Evolutionary conservation across 2,329 filamentous ascomycete species (phyloP).

Genomic region (Aspergillus sp.): DNA sequence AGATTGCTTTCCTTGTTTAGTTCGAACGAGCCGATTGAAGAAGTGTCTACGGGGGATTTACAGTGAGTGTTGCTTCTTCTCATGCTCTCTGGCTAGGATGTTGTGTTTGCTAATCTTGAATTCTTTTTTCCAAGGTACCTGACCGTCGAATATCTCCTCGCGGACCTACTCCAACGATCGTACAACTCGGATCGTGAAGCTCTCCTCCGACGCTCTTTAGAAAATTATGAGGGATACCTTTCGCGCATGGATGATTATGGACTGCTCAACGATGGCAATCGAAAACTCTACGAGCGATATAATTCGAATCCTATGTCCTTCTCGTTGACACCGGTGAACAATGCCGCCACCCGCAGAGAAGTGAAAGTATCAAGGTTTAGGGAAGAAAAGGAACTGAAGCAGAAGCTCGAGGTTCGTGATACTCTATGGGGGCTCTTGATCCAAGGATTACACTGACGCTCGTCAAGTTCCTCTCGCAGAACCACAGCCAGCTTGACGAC

Average conservation of each 20-base stretch:
- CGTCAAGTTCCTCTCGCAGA: conserved; percentile 51
- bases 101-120: conserved; percentile 13
- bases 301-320: conserved; percentile 66
- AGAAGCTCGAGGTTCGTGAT: conserved; percentile 62
- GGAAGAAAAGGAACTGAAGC: conserved; percentile 77
- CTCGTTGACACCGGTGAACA: conserved; percentile 59
- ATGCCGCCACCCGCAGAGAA: conserved; percentile 65
- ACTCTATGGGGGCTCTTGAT: conserved; percentile 6
- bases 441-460: conserved; percentile 26
- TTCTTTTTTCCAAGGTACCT: conserved; percentile 52
- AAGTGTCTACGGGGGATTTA: conserved; percentile 75
- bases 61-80: conserved; percentile 45
- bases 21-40: conserved; percentile 79
- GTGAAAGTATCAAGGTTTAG: conserved; percentile 81
- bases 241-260: conserved; percentile 71
- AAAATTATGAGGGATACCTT: conserved; percentile 72
- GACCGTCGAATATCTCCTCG: conserved; percentile 67
- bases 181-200: conserved; percentile 58
- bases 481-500: conserved; percentile 64
- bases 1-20: conserved; percentile 76
- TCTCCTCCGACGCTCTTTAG: conserved; percentile 57
- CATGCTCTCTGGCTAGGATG: neutral
- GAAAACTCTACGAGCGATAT: conserved; percentile 65
- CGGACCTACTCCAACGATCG: conserved; percentile 65
- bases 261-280: conserved; percentile 59